Percentiles rank a stretch among this genome's conserved stretches.
Conservation (phyloP, 108 stramenopile genomes). For the Pseudonitzschia delicatissima region DNA sequence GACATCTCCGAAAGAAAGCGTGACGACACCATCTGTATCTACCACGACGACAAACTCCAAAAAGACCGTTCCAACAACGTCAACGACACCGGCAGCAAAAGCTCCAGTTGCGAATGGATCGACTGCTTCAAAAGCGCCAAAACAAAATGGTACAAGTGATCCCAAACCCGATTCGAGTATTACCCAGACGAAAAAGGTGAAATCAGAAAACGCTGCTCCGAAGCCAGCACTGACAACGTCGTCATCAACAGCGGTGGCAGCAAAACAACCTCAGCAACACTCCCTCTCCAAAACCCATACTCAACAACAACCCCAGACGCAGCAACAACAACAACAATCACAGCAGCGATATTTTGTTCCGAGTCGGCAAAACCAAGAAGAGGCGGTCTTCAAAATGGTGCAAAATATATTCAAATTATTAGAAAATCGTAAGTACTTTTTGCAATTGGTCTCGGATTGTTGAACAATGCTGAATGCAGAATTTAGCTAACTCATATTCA, state of each 20-base stretch:
- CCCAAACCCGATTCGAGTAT: too few species aligned
- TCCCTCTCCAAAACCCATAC: not conserved
- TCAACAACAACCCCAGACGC: not conserved
- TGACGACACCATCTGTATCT: too few species aligned
- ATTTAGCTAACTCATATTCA: not conserved
- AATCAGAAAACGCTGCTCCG: not conserved
- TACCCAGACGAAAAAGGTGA: not conserved
- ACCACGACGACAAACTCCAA: not conserved
- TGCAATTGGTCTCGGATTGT: not conserved
- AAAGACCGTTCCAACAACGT: not conserved
- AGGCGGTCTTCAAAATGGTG: constrained; percentile 13
- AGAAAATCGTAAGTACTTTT: constrained; percentile 25
- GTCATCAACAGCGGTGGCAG: not conserved
- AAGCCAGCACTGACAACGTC: not conserved
- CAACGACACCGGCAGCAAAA: not conserved
- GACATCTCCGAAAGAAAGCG: too few species aligned
- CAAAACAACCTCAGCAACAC: not conserved
- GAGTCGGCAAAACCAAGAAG: constrained; percentile 14
- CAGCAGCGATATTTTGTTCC: not conserved
- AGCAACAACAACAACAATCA: constrained; percentile 10
- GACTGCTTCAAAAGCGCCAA: too few species aligned
- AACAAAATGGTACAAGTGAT: too few species aligned
- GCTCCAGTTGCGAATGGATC: not conserved
- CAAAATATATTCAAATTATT: constrained; percentile 27
- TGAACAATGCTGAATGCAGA: not conserved